Evolutionary conservation across 2,329 filamentous ascomycete species (phyloP).

Genomic region (Stemphylium lycopersici): DNA sequence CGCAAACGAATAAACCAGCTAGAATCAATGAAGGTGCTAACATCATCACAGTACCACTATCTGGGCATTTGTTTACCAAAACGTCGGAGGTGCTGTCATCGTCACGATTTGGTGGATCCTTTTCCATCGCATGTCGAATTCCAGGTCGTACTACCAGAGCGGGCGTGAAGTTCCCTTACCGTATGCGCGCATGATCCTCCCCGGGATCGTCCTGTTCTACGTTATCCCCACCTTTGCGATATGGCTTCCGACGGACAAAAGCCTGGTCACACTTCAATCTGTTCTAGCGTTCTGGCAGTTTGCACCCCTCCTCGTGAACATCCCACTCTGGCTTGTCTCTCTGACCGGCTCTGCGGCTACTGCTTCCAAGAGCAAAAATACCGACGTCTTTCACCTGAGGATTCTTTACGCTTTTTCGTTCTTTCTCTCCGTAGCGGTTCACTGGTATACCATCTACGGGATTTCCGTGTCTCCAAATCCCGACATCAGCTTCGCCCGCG

Average conservation of each 20-base stretch:
- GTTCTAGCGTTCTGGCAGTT: conserved; percentile 25
- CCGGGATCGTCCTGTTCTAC: conserved; percentile 15
- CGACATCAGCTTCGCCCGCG: conserved; percentile 9
- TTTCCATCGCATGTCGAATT: conserved; percentile 13
- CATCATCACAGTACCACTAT: conserved; percentile 10
- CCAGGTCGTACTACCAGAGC: conserved; percentile 19
- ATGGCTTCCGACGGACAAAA: conserved; percentile 7
- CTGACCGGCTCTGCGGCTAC: conserved; percentile 9
- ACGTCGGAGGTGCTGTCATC: conserved; percentile 19
- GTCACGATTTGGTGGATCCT: conserved; percentile 22
- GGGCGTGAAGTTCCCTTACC: conserved; percentile 19
- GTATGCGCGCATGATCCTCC: conserved; percentile 22
- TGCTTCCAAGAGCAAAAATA: conserved; percentile 10
- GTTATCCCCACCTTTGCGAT: conserved; percentile 20
- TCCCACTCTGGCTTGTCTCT: conserved; percentile 23
- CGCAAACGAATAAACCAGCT: no score
- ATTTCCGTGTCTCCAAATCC: conserved; percentile 20
- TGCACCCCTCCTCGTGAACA: conserved; percentile 19
- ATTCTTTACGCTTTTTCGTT: conserved; percentile 17
- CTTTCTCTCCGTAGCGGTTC: conserved; percentile 6
- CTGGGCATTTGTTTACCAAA: conserved; percentile 21
- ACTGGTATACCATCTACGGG: conserved; percentile 19
- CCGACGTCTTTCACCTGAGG: conserved; percentile 17
- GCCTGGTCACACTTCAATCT: conserved; percentile 5
- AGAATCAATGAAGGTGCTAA: neutral